Percentiles rank a stretch among this genome's conserved stretches.
phyloP scores from a whole-genome alignment of 2,329 filamentous ascomycete genomes.

The Leptographium flavum region DNA sequence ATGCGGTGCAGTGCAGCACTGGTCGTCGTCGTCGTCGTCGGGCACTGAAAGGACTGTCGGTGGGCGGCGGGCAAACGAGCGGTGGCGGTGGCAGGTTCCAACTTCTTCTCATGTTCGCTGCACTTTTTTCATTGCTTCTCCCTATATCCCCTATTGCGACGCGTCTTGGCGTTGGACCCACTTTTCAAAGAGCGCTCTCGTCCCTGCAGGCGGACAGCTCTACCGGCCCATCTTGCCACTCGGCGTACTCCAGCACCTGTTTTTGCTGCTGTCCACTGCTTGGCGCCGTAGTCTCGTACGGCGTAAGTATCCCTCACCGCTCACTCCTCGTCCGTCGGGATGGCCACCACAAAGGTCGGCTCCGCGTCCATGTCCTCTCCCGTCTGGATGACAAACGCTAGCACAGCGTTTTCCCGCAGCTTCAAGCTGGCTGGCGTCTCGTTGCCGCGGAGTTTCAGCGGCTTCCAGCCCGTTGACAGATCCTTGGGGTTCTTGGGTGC shows the following conservation, averaged over 20 bases:
- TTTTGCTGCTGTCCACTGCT: neutral
- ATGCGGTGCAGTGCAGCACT: too few relatives aligned
- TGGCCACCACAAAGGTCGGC: constrained; percentile 23
- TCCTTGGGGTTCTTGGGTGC: constrained; percentile 30
- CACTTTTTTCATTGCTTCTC: neutral
- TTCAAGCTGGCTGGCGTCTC: constrained; percentile 28
- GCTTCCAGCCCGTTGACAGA: constrained; percentile 33
- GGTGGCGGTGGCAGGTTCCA: neutral
- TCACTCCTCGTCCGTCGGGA: constrained; percentile 27
- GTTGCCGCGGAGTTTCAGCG: constrained; percentile 22
- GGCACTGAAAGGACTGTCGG: too few relatives aligned
- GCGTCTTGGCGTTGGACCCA: neutral
- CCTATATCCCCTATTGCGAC: neutral
- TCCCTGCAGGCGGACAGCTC: too few relatives aligned
- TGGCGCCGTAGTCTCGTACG: too few relatives aligned
- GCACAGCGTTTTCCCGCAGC: constrained; percentile 29
- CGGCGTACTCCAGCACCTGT: too few relatives aligned
- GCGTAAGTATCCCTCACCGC: constrained; percentile 14
- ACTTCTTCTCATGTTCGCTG: neutral
- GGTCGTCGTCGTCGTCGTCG: neutral
- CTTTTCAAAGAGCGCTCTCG: neutral
- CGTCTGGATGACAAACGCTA: constrained; percentile 33
- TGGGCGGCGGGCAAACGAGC: too few relatives aligned
- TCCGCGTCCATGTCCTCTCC: constrained; percentile 23
- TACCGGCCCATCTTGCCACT: too few relatives aligned